phyloP scores from a whole-genome alignment of 2,329 filamentous ascomycete genomes.

The Diplodia seriata region DNA sequence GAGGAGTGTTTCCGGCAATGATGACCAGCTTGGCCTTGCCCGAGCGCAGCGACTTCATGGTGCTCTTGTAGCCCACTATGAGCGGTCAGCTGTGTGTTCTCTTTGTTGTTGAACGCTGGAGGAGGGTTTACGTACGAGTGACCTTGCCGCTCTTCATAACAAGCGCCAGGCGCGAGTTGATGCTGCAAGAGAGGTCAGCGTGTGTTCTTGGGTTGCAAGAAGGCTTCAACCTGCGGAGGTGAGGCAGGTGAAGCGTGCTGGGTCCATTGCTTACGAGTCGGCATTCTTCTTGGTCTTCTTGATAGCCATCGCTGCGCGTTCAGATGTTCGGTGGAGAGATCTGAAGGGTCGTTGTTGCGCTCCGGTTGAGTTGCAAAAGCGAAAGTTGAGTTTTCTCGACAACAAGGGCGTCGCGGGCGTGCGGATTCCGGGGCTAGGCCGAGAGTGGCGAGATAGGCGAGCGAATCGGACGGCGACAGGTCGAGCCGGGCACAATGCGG shows the following conservation, averaged over 20 bases:
- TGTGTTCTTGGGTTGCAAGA: no score
- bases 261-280: slow-evolving; percentile 64
- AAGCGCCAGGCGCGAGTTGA: slow-evolving; percentile 64
- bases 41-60: slow-evolving; percentile 83
- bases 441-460: slow-evolving; percentile 7
- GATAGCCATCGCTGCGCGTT: slow-evolving; percentile 66
- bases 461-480: slow-evolving; percentile 20
- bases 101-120: background rate
- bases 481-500: slow-evolving; percentile 6
- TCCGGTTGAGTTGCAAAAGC: slow-evolving; percentile 40
- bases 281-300: slow-evolving; percentile 86
- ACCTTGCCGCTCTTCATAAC: slow-evolving; percentile 72
- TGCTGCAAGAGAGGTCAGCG: slow-evolving; percentile 22
- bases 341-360: slow-evolving; percentile 43
- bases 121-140: slow-evolving; percentile 55
- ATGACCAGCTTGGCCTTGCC: slow-evolving; percentile 99
- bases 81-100: background rate
- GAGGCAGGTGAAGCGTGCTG: background rate
- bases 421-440: slow-evolving; percentile 10
- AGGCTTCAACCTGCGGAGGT: no score
- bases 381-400: slow-evolving; percentile 33
- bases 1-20: slow-evolving; percentile 94
- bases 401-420: background rate
- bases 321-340: slow-evolving; percentile 41
- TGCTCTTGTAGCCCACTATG: slow-evolving; percentile 80